A percentile compares a stretch with the other conserved stretches of the same genome.
Conservation (phyloP, 1,284 basidiomycete species). For the Sphagnurus paluster region DNA sequence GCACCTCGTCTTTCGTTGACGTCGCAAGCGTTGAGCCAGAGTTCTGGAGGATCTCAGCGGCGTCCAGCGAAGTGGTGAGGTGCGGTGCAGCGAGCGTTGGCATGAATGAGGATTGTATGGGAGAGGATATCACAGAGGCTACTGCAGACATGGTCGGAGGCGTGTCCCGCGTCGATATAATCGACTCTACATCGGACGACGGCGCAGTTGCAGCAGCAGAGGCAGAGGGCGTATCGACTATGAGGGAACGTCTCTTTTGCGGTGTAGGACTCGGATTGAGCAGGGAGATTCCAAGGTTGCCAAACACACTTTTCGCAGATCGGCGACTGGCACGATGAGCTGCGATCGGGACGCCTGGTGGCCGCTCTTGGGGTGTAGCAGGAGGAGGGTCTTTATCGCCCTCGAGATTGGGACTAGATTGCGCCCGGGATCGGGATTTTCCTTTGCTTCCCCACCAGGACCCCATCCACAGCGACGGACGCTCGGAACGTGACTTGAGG, state of each 20-base stretch:
- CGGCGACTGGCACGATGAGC: conserved; percentile 37
- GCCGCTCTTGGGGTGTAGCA: conserved; percentile 10
- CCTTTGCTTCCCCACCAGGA: conserved; percentile 52
- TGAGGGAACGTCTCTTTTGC: conserved; percentile 11
- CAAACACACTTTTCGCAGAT: conserved; percentile 64
- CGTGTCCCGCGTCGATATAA: conserved; percentile 26
- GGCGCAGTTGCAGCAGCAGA: conserved; percentile 7
- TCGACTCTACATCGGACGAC: conserved; percentile 30
- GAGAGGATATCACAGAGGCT: conserved; percentile 39
- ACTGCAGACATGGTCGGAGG: conserved; percentile 22
- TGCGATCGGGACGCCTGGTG: conserved; percentile 18
- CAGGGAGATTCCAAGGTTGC: conserved; percentile 66
- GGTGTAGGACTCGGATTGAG: conserved; percentile 49
- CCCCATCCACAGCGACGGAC: conserved; percentile 64
- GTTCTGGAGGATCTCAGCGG: conserved; percentile 20
- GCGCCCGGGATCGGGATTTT: conserved; percentile 26
- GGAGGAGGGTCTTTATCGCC: conserved; percentile 20
- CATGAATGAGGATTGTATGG: conserved; percentile 36
- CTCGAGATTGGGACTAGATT: conserved; percentile 10
- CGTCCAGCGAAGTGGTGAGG: conserved; percentile 40
- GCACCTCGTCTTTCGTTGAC: conserved; percentile 27
- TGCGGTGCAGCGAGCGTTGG: conserved; percentile 44
- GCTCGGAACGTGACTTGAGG: conserved; percentile 31
- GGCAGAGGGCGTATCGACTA: conserved; percentile 3
- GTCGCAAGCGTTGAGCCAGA: conserved; percentile 18